Evolutionary conservation across 1,139 yeast species (phyloP), one percentile per base, ranked within the genome.

Genomic region (Yamadazyma sp.): DNA sequence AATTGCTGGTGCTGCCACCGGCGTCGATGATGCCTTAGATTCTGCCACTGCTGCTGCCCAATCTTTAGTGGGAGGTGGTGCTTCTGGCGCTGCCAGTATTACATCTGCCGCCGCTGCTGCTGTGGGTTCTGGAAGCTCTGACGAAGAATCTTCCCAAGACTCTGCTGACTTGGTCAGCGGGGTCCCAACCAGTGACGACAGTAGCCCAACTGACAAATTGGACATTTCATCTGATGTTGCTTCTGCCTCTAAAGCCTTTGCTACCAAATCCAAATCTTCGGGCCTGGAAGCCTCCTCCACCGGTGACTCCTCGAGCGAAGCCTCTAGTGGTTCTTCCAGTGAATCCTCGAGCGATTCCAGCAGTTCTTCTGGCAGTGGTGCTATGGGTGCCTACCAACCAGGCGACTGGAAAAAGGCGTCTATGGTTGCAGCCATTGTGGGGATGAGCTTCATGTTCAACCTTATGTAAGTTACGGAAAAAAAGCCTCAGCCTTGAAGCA

Each of bases 401-500:
- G 61, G 64, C 26, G 58, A 66, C 40, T 69, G 74, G 76, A 71
- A 71, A 58, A 66, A 57, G 54, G 62, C 71, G 27, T 58, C 59
- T 38, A 64, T 64, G 17, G 59, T 71, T 32, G 68, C 64, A 34
- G 69, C 66, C 39, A 41, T 71, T 39, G 59, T 71, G 42, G 75
- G 73, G 33, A 45, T 59, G 46, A 60, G 73, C 32, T 66, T 69
- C 48, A 38, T 69, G 32, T 55, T 65, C 48, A 66, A 66, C 54
- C 42, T 66, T 39, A 30, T 30, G 24, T 30, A 30, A 29, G 11
- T 8, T 9, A 27, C 14, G 10, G 17, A 27, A 15, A 9, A 27
- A 24, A 24, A 24, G 26, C n/a, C n/a, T 24, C 11, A 7, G 24
- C 6, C 24, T 6, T 7, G 9, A 20, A 10, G 24, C 24, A 20